phyloP scores from a whole-genome alignment of 305 asterid species.

The Solanum chacoense region DNA sequence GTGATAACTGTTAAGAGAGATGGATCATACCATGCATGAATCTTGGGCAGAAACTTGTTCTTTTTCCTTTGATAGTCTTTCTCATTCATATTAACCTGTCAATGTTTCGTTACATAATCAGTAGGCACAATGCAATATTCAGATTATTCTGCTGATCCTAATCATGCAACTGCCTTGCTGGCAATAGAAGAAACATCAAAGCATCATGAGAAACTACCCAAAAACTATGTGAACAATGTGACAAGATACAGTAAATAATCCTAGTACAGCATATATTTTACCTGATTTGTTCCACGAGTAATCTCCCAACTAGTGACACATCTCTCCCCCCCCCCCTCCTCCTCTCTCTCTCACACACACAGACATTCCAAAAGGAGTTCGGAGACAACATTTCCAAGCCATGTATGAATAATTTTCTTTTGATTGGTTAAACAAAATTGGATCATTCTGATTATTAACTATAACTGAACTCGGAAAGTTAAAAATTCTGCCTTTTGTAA shows the following conservation, averaged over 20 bases:
- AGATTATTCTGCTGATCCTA: neutral
- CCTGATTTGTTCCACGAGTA: neutral
- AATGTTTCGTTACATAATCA: conserved; percentile 11
- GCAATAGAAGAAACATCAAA: neutral
- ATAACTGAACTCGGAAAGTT: neutral
- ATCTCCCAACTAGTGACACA: neutral
- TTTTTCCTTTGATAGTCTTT: conserved; percentile 91
- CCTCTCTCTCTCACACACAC: neutral
- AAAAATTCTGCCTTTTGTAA: neutral
- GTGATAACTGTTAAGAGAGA: neutral
- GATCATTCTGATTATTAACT: neutral
- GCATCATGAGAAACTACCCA: neutral
- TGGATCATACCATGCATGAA: conserved; percentile 83
- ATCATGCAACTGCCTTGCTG: neutral
- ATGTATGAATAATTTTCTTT: neutral
- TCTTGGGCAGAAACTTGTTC: conserved; percentile 97
- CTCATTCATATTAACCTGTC: conserved; percentile 97
- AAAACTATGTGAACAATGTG: neutral
- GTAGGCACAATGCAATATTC: neutral
- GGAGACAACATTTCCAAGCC: neutral
- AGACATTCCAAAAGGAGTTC: neutral
- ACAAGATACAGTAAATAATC: neutral
- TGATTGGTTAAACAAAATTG: neutral
- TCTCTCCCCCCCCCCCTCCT: neutral
- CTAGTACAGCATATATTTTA: neutral